Conservation (phyloP, 768 basidiomycete species). For the Mycena polygramma region DNA sequence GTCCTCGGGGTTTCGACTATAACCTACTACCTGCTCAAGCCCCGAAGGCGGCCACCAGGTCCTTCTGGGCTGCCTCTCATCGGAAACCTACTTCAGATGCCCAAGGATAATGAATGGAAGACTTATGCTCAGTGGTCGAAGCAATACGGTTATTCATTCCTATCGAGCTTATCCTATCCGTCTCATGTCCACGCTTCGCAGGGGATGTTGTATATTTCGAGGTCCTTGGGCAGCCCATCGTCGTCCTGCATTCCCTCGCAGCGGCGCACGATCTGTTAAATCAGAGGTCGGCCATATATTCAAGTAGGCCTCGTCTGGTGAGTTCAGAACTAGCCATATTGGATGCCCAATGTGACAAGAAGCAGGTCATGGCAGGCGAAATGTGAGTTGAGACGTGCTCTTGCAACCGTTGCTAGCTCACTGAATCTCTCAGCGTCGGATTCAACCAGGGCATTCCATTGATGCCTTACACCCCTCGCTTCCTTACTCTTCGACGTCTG, state of each 20-base stretch:
- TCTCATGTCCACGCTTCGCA: not conserved
- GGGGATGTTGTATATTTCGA: slow-evolving; percentile 20
- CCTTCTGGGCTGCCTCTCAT: slow-evolving; percentile 38
- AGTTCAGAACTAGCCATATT: not conserved
- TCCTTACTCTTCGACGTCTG: slow-evolving; percentile 19
- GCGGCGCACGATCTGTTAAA: slow-evolving; percentile 11
- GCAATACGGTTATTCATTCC: slow-evolving; percentile 35
- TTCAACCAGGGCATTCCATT: not conserved
- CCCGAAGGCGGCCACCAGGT: slow-evolving; percentile 36
- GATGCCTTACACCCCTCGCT: slow-evolving; percentile 16
- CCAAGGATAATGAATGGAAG: slow-evolving; percentile 40
- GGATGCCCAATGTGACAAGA: not conserved
- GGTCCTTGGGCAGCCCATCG: slow-evolving; percentile 19
- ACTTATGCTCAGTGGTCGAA: slow-evolving; percentile 43
- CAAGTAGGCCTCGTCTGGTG: slow-evolving; percentile 16
- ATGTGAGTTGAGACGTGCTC: not conserved
- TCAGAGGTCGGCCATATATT: slow-evolving; percentile 15
- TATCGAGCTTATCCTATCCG: not conserved
- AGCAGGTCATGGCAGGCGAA: slow-evolving; percentile 26
- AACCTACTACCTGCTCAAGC: not conserved
- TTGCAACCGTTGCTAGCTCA: not conserved
- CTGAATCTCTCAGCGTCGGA: not conserved
- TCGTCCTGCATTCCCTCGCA: slow-evolving; percentile 10
- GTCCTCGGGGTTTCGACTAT: not conserved
- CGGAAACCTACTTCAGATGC: slow-evolving; percentile 44